phyloP scores from a whole-genome alignment of 805 yeast genomes.

The Ogataea philodendri region DNA sequence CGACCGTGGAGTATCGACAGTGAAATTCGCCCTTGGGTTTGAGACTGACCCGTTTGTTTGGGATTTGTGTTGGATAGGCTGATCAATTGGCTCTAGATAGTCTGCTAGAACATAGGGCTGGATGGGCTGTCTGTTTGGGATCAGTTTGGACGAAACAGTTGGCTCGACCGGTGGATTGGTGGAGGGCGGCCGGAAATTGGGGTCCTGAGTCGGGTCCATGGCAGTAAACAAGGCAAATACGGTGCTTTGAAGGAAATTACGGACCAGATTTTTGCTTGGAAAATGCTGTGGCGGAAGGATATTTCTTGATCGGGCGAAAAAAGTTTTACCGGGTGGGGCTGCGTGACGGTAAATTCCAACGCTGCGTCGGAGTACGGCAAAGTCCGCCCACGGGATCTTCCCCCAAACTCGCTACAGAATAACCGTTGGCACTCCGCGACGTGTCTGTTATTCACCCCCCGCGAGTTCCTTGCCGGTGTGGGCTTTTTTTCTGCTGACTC shows the following conservation, averaged over 20 bases:
- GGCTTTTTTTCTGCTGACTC: too few relatives aligned
- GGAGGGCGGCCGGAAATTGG: slow-evolving; percentile 85
- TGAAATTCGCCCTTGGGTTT: slow-evolving; percentile 13
- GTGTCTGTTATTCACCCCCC: too few relatives aligned
- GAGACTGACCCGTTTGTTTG: slow-evolving; percentile 2
- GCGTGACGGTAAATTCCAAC: too few relatives aligned
- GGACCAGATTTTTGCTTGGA: slow-evolving; percentile 4
- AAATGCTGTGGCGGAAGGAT: slow-evolving; percentile 3
- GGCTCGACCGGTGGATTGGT: slow-evolving; percentile 60
- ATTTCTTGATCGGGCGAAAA: slow-evolving; percentile 4
- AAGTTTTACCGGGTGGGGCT: slow-evolving; percentile 6
- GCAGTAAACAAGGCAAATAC: slow-evolving; percentile 1
- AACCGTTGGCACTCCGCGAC: too few relatives aligned
- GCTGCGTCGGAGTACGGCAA: too few relatives aligned
- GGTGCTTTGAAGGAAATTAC: background rate
- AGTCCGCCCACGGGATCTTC: too few relatives aligned
- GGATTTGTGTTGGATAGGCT: slow-evolving; percentile 58
- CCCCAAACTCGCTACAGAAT: too few relatives aligned
- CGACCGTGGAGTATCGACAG: slow-evolving; percentile 39
- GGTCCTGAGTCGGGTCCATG: slow-evolving; percentile 94
- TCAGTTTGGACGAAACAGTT: slow-evolving; percentile 61
- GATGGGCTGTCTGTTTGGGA: slow-evolving; percentile 74
- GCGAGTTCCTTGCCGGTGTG: too few relatives aligned
- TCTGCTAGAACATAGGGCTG: slow-evolving; percentile 79
- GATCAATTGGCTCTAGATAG: slow-evolving; percentile 65